These are phyloP conservation scores for Diaporthe sp. DNA, from an alignment of 2,329 filamentous ascomycete species.

Conservation along the genomic window DNA sequence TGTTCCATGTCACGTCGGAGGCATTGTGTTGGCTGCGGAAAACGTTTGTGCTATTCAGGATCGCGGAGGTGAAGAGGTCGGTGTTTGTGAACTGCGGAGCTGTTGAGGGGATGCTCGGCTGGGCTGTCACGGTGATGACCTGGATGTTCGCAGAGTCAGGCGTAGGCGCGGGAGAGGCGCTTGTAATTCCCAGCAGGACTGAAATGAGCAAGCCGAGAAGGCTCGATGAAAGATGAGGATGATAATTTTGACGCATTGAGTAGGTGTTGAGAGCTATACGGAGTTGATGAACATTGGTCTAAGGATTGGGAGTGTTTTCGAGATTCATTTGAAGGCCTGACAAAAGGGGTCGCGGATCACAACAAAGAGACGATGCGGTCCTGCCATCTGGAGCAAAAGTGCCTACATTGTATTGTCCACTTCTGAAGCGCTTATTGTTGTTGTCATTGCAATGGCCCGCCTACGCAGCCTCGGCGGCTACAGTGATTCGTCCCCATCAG, in stretches of 20 bases:
- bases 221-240: neutral
- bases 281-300: neutral
- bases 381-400: neutral
- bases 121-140: conserved; percentile 46
- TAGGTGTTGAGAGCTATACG: neutral
- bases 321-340: neutral
- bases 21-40: conserved; percentile 76
- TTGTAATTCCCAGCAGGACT: neutral
- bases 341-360: neutral
- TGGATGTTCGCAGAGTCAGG: neutral
- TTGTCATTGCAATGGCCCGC: neutral
- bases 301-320: neutral
- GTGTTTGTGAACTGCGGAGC: conserved; percentile 53
- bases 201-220: conserved; percentile 8
- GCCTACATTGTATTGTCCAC: neutral
- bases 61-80: conserved; percentile 60
- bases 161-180: conserved; percentile 5
- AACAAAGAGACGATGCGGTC: neutral
- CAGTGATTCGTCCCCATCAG: neutral
- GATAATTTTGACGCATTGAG: neutral
- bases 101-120: conserved; percentile 50
- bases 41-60: conserved; percentile 75
- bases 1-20: conserved; percentile 72
- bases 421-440: neutral
- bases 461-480: neutral